A percentile compares a stretch with the other conserved stretches of the same genome.
Conservation (phyloP, 805 yeast species). For the Starmerella sp. region DNA sequence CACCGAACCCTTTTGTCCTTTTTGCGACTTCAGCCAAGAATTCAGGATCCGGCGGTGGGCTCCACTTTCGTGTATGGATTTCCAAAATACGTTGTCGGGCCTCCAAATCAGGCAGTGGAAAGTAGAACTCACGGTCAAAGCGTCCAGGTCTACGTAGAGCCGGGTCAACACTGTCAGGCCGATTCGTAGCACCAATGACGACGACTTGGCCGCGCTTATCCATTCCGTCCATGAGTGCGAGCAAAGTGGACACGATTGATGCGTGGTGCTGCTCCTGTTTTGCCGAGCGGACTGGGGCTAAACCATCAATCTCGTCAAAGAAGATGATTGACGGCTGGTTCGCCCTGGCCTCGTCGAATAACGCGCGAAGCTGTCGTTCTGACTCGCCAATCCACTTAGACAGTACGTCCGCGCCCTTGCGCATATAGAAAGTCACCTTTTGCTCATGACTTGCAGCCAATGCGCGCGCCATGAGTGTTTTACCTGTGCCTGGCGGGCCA, state of each 20-base stretch:
- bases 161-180: conserved; percentile 98
- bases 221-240: conserved; percentile 99
- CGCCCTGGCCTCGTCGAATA: conserved; percentile 91
- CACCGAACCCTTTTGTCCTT: conserved; percentile 92
- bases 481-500: conserved; percentile 99
- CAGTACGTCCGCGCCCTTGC: conserved; percentile 95
- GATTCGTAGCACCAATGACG: conserved; percentile 93
- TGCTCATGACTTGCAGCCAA: conserved; percentile 81
- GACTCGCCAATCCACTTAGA: conserved; percentile 99
- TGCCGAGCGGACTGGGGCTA: conserved; percentile 95
- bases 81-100: conserved; percentile 69
- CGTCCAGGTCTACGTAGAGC: conserved; percentile 95
- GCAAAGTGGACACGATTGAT: conserved; percentile 84
- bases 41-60: conserved; percentile 48
- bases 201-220: conserved; percentile 96
- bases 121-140: conserved; percentile 92
- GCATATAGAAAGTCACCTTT: conserved; percentile 91
- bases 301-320: conserved; percentile 95
- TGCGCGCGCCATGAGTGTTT: conserved; percentile 95
- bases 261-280: conserved; percentile 98
- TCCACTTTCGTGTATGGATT: conserved; percentile 87
- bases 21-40: conserved; percentile 60
- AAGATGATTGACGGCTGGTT: conserved; percentile 94
- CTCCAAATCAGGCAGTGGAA: conserved; percentile 76
- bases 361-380: conserved; percentile 77